Evolutionary conservation across 1,139 yeast species (phyloP).

Genomic region (Yamadazyma trypodendri): DNA sequence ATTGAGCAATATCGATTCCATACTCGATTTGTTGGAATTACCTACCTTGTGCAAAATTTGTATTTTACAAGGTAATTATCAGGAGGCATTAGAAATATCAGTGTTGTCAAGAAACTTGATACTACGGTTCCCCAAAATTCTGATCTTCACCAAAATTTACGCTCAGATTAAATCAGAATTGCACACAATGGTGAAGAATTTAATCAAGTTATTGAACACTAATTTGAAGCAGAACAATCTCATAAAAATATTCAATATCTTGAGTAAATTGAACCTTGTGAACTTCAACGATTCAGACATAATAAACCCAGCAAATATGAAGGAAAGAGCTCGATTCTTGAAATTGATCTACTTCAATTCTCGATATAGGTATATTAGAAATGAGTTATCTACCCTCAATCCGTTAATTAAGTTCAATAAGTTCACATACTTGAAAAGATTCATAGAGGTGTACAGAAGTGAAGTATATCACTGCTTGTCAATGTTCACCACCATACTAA

Average conservation of each 20-base stretch:
- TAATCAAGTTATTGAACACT: slow-evolving; percentile 68
- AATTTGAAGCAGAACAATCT: slow-evolving; percentile 75
- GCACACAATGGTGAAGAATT: slow-evolving; percentile 61
- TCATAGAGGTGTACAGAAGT: slow-evolving; percentile 81
- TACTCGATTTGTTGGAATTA: slow-evolving; percentile 76
- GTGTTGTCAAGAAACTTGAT: slow-evolving; percentile 66
- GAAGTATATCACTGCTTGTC: slow-evolving; percentile 72
- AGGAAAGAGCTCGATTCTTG: slow-evolving; percentile 22
- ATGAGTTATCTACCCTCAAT: slow-evolving; percentile 55
- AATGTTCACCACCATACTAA: slow-evolving; percentile 64
- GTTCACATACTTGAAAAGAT: slow-evolving; percentile 72
- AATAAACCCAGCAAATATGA: slow-evolving; percentile 12
- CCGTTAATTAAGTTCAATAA: slow-evolving; percentile 53
- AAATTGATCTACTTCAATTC: slow-evolving; percentile 53
- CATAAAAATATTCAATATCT: slow-evolving; percentile 73
- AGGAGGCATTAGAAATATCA: slow-evolving; percentile 82
- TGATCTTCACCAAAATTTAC: slow-evolving; percentile 55
- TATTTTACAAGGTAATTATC: slow-evolving; percentile 81
- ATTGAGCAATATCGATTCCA: slow-evolving; percentile 63
- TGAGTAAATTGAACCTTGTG: slow-evolving; percentile 56
- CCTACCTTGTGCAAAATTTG: slow-evolving; percentile 85
- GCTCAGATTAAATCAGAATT: slow-evolving; percentile 57
- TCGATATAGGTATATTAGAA: slow-evolving; percentile 57
- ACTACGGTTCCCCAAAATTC: slow-evolving; percentile 65
- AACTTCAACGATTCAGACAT: slow-evolving; percentile 11